phyloP scores from a whole-genome alignment of 2,329 filamentous ascomycete genomes.

The Exophiala bonariae region DNA sequence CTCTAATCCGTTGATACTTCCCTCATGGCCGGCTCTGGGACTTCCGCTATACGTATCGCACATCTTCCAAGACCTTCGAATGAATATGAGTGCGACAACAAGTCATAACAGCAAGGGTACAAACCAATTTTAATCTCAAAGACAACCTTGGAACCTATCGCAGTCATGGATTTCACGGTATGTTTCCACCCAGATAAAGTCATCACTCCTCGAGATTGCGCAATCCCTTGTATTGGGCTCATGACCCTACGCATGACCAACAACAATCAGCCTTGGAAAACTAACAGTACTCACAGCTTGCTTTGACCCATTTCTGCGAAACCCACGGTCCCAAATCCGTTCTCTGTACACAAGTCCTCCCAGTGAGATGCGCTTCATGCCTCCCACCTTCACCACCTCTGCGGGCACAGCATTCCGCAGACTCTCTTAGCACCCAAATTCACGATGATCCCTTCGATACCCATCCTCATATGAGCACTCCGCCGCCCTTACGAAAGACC shows the following conservation, averaged over 20 bases:
- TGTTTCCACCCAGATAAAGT: not conserved
- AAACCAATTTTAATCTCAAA: too few species aligned
- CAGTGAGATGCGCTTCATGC: constrained; percentile 56
- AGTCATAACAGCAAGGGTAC: too few species aligned
- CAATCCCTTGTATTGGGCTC: too few species aligned
- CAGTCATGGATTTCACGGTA: constrained; percentile 26
- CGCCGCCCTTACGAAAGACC: constrained; percentile 21
- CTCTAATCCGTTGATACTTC: too few species aligned
- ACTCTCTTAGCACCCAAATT: constrained; percentile 21
- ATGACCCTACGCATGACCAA: constrained; percentile 3
- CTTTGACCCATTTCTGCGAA: constrained; percentile 64
- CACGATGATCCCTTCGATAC: constrained; percentile 16
- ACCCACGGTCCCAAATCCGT: constrained; percentile 63
- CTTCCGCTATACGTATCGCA: too few species aligned
- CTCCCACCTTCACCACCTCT: constrained; percentile 40
- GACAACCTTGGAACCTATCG: too few species aligned
- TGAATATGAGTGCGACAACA: too few species aligned
- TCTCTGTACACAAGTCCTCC: constrained; percentile 60
- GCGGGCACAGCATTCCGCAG: constrained; percentile 40
- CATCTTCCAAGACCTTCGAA: too few species aligned
- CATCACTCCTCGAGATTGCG: constrained; percentile 1
- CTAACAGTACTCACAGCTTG: constrained; percentile 47
- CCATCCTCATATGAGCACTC: constrained; percentile 6
- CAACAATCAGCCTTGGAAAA: too few species aligned
- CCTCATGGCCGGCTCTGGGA: too few species aligned